These are phyloP conservation scores for Tetracladium marchalianum DNA, from an alignment of 495 filamentous ascomycete genomes.

Conservation along the genomic window DNA sequence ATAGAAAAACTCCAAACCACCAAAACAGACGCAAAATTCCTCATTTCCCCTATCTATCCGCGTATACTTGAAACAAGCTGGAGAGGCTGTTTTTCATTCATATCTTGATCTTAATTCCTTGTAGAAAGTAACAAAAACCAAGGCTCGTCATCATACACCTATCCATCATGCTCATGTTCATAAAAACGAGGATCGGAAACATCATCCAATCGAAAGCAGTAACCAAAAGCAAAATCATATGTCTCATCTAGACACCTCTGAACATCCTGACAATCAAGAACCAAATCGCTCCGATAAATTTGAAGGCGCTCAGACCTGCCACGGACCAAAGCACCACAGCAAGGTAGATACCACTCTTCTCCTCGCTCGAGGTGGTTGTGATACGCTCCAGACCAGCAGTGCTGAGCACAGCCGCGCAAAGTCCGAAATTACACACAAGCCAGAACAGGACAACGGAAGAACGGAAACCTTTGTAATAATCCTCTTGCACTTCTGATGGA, in stretches of 20 bases:
- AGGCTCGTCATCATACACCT: too few species aligned
- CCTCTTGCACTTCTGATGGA: slow-evolving; percentile 75
- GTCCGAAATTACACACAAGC: slow-evolving; percentile 93
- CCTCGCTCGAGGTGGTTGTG: slow-evolving; percentile 29
- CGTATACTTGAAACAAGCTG: too few species aligned
- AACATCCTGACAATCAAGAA: slow-evolving; percentile 91
- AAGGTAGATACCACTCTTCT: slow-evolving; percentile 69
- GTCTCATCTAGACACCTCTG: slow-evolving; percentile 41
- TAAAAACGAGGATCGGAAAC: too few species aligned
- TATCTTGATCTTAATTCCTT: background rate
- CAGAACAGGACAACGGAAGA: slow-evolving; percentile 85
- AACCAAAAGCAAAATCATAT: slow-evolving; percentile 1
- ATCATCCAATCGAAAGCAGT: background rate
- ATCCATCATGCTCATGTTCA: too few species aligned
- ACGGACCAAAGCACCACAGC: slow-evolving; percentile 87
- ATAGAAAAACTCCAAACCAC: too few species aligned
- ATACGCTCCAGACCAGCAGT: slow-evolving; percentile 71
- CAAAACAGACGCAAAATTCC: too few species aligned
- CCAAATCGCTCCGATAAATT: slow-evolving; percentile 88
- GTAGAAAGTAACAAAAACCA: background rate
- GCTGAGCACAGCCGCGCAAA: slow-evolving; percentile 78
- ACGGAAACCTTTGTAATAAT: slow-evolving; percentile 96
- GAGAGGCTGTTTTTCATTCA: too few species aligned
- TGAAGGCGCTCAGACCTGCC: slow-evolving; percentile 74
- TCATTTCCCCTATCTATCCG: too few species aligned